A percentile compares a stretch with the other conserved stretches of the same genome.
phyloP scores from a whole-genome alignment of 495 filamentous ascomycete species.

The Podospora pseudoanserina region DNA sequence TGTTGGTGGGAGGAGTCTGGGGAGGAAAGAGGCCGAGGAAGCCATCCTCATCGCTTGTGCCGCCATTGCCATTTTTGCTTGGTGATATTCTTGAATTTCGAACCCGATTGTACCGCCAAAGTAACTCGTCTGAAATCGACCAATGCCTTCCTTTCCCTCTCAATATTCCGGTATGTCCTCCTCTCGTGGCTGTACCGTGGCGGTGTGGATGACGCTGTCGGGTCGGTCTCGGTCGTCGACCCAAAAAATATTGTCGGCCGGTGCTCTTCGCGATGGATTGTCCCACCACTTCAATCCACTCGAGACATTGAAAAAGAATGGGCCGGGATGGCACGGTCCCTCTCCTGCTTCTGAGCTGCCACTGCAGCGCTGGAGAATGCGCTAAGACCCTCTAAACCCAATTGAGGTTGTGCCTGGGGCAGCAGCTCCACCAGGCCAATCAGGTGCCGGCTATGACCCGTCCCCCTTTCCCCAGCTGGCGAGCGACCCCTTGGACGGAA shows the following conservation, averaged over 20 bases:
- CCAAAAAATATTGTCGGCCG: conserved; percentile 30
- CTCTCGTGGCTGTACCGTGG: conserved; percentile 11
- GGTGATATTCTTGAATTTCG: not conserved
- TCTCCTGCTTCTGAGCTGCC: conserved; percentile 15
- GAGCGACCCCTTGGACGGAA: conserved; percentile 41
- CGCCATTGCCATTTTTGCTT: conserved; percentile 35
- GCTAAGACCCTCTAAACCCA: conserved; percentile 17
- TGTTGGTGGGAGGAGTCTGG: conserved; percentile 38
- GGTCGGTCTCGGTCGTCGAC: conserved; percentile 6
- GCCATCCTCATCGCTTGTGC: conserved; percentile 35
- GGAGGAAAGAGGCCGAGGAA: conserved; percentile 26
- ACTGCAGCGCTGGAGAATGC: conserved; percentile 9
- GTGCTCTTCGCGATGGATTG: conserved; percentile 17
- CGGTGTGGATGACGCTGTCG: conserved; percentile 17
- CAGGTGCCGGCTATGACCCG: conserved; percentile 31
- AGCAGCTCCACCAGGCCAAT: conserved; percentile 40
- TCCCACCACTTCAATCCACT: conserved; percentile 15
- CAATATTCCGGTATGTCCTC: conserved; percentile 7
- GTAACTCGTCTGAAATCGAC: too few relatives aligned
- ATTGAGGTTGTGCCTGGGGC: conserved; percentile 32
- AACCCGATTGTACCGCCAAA: not conserved
- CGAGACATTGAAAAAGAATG: conserved; percentile 7
- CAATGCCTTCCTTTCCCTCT: not conserved
- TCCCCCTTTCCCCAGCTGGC: conserved; percentile 42
- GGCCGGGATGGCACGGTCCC: conserved; percentile 32